Evolutionary conservation across 495 filamentous ascomycete species (phyloP), one percentile per base, ranked within the genome.

Genomic region (Lophiostoma macrostomum): DNA sequence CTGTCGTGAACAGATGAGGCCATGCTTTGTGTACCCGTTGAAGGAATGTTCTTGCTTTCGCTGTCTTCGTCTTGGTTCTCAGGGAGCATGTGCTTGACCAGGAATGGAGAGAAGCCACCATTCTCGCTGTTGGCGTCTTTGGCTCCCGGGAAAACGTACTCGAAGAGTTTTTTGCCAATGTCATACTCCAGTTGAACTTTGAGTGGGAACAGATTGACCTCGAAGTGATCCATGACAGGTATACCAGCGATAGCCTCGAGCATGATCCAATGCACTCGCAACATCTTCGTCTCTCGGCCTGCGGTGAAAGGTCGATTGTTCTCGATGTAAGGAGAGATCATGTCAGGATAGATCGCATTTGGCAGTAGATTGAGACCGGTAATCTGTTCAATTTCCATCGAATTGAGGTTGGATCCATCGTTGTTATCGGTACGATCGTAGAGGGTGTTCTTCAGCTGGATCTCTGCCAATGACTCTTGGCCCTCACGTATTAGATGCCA

Each of bases 171-270:
- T 66, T 94, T 90, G 8, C 91, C 93, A 45, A 97, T 81, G 61
- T 97, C 91, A 18, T 81, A 83, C 70, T 99, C 93, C 20, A 99
- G 76, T 66, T 99, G 94, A 24, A 99, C 81, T 65, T 88, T 95
- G 60, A 99, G 79, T 1, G 93, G 93, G 67, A 93, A 90, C 8
- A 97, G 72, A 54, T 90, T 87, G 42, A 99, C 86, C 68, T 99
- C 93, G 58, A 99, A 99, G 64, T 94, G 86, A 58, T 97, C 91
- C 75, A 97, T 84, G 37, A 99, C 91, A 1, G 93, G 90, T 60
- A 99, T 97, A 28, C 93, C 93, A 34, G 91, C 93, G 64, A 99
- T 96, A 29, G 91, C 93, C 67, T 99, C 93, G 5, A 97, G 77
- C 88, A 95, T 96, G 64, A 95, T 84, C 89, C 93, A 99, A 59